Evolutionary conservation across 805 yeast species (phyloP).

Genomic region (Wickerhamiella hasegawae): DNA sequence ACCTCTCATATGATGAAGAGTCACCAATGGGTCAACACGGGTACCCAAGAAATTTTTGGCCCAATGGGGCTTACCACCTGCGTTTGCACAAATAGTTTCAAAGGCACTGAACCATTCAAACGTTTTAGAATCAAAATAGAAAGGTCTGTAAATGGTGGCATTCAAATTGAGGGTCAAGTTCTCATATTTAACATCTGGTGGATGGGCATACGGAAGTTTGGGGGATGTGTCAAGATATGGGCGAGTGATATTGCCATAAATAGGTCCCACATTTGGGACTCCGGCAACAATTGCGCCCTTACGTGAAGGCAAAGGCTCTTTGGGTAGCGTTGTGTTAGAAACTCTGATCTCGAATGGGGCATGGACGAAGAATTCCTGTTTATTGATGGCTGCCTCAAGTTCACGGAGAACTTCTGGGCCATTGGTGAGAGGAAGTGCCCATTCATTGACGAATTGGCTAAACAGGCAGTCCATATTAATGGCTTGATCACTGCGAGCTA

Average conservation of each 20-base stretch:
- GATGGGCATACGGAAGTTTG: conserved; percentile 32
- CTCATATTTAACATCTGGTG: conserved; percentile 42
- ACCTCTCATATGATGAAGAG: conserved; percentile 66
- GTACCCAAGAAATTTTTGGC: conserved; percentile 83
- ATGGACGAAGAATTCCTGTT: conserved; percentile 62
- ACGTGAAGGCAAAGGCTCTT: neutral
- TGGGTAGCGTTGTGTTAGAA: conserved; percentile 45
- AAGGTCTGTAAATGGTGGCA: conserved; percentile 96
- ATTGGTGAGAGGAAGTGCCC: conserved; percentile 80
- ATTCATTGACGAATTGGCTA: conserved; percentile 86
- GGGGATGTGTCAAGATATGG: conserved; percentile 79
- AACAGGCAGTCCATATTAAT: conserved; percentile 92
- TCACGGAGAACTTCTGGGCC: conserved; percentile 54
- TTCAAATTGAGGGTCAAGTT: conserved; percentile 77
- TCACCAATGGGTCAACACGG: conserved; percentile 21
- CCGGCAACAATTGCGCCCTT: conserved; percentile 3
- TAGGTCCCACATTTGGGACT: conserved; percentile 36
- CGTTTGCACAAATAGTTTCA: conserved; percentile 59
- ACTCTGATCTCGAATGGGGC: conserved; percentile 93
- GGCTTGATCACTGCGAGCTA: conserved; percentile 70
- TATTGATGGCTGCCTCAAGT: conserved; percentile 34
- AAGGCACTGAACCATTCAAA: conserved; percentile 65
- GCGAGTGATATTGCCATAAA: conserved; percentile 61
- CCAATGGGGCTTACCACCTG: conserved; percentile 96
- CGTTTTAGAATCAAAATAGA: conserved; percentile 54